phyloP scores from a whole-genome alignment of 1,284 basidiomycete genomes.

The Leccinum fallax region DNA sequence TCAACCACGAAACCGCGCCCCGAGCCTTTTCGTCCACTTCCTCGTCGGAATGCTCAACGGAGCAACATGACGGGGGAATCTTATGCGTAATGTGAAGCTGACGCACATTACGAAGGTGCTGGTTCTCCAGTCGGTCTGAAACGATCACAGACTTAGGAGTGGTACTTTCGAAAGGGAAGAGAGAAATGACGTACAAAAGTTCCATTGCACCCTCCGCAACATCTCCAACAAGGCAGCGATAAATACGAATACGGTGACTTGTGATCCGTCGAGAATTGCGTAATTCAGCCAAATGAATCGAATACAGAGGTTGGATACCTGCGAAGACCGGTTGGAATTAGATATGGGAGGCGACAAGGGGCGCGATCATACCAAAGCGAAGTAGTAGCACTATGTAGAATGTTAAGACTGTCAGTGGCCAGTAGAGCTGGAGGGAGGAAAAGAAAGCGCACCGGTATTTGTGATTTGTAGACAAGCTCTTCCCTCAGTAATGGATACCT shows the following conservation, averaged over 20 bases:
- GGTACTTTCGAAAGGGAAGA: neutral
- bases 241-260: conserved; percentile 63
- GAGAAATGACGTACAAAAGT: conserved; percentile 67
- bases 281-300: conserved; percentile 87
- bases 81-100: conserved; percentile 78
- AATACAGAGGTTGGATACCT: conserved; percentile 74
- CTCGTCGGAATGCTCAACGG: conserved; percentile 39
- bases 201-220: conserved; percentile 87
- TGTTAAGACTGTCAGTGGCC: neutral
- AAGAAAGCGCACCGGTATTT: conserved; percentile 52
- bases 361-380: conserved; percentile 61
- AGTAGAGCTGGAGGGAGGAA: neutral
- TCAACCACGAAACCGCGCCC: neutral
- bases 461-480: conserved; percentile 72
- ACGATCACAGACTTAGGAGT: neutral
- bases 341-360: neutral
- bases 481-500: conserved; percentile 67
- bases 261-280: conserved; percentile 56
- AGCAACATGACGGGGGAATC: conserved; percentile 70
- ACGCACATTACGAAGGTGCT: conserved; percentile 82
- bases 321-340: neutral
- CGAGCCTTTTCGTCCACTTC: conserved; percentile 2
- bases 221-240: conserved; percentile 78
- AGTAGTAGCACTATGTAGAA: conserved; percentile 62
- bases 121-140: conserved; percentile 81